These are phyloP conservation scores for Phytophthora capsici DNA, from an alignment of 352 stramenopile species.

Conservation along the genomic window DNA sequence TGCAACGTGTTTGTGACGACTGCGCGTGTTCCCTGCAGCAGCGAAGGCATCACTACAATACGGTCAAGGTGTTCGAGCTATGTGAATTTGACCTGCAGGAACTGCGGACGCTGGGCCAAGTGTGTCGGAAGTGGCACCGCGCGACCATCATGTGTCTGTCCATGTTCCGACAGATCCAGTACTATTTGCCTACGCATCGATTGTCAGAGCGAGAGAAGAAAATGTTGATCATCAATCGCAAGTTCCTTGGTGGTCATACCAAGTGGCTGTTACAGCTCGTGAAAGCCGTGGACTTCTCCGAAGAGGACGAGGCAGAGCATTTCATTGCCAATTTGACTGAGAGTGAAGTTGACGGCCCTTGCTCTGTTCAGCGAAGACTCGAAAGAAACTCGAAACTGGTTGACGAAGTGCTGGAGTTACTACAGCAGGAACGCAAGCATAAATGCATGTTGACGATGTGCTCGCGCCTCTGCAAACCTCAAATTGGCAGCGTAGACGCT, in stretches of 20 bases:
- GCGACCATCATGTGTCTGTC: constrained; percentile 90
- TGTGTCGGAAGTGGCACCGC: constrained; percentile 88
- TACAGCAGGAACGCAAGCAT: constrained; percentile 69
- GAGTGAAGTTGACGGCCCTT: constrained; percentile 25
- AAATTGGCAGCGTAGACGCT: constrained; percentile 79
- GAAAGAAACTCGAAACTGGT: constrained; percentile 46
- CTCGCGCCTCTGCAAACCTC: constrained; percentile 75
- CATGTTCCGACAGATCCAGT: constrained; percentile 90
- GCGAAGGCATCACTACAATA: constrained; percentile 87
- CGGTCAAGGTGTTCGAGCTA: constrained; percentile 84
- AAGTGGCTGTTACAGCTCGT: constrained; percentile 89
- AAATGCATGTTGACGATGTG: constrained; percentile 92
- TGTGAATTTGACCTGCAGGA: constrained; percentile 83
- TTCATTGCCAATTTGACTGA: constrained; percentile 27
- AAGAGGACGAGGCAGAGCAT: constrained; percentile 56
- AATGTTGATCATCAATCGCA: constrained; percentile 81
- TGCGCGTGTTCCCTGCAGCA: constrained; percentile 82
- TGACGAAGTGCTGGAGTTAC: constrained; percentile 66
- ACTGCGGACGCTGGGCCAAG: constrained; percentile 73
- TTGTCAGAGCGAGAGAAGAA: constrained; percentile 77
- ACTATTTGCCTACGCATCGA: constrained; percentile 82
- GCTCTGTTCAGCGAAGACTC: constrained; percentile 10
- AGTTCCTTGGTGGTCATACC: constrained; percentile 75
- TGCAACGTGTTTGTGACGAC: constrained; percentile 86
- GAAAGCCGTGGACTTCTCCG: constrained; percentile 80